Evolutionary conservation across 2,329 filamentous ascomycete species (phyloP), one percentile per base, ranked within the genome.

Genomic region (Claviceps purpurea): DNA sequence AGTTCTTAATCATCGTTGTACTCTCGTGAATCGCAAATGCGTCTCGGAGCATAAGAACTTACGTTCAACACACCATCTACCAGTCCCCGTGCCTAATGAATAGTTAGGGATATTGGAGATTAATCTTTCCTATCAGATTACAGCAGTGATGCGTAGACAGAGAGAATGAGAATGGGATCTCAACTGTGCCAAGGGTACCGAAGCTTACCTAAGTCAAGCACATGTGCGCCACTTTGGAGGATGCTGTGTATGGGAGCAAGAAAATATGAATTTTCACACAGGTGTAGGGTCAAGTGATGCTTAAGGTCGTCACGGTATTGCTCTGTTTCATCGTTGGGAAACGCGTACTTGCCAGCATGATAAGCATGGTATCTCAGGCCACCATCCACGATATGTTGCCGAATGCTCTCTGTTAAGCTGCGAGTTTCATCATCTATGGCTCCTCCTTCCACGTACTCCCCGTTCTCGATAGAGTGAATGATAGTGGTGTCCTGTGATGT

Each of bases 11-110:
- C 22, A 41, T 18, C 5, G 7, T n/a, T 13, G 11, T 18, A n/a
- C 6, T 5, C 14, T 22, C 2, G 20, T 10, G 11, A 26, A 38
- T 18, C 38, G 18, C 40, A 48, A 22, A 16, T 24, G n/a, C 11
- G 22, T 47, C 34, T 22, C 5, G 6, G 3, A 44, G 47, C 10
- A 43, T 3, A n/a, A 16, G 7, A 20, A 68, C 74, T 67, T 62
- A 76, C 74, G 60, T 55, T 76, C 70, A 46, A 75, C 68, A 45
- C 69, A 71, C 74, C 74, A 77, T 53, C 70, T 71, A 2, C 74
- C 74, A 10, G 73, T 76, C 11, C 74, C 74, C 5, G 74, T 76
- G 20, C 73, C 72, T 74, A 50, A 53, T 13, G 49, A 49, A 41
- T 49, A 24, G 13, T 52, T 26, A 50, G 46, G 26, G 6, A 8